These are phyloP conservation scores for Schwanniomyces yamadae DNA, from an alignment of 805 yeast genomes.

Conservation along the genomic window DNA sequence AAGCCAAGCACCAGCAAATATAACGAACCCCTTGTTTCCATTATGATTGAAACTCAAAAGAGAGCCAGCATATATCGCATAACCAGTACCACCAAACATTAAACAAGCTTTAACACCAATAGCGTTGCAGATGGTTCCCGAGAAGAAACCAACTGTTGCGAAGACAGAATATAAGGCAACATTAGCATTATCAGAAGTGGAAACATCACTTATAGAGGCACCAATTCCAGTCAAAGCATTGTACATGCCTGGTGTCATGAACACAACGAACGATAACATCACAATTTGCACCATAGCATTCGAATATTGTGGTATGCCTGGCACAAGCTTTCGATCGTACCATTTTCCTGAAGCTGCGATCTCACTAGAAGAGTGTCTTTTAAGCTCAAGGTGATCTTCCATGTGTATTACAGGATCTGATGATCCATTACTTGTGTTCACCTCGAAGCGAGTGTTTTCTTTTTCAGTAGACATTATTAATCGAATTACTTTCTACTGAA, in stretches of 20 bases:
- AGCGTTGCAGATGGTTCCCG: constrained; percentile 53
- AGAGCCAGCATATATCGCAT: constrained; percentile 52
- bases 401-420: neutral
- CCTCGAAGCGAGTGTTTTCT: constrained; percentile 4
- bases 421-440: constrained; percentile 4
- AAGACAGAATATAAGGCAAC: constrained; percentile 56
- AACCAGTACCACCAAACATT: constrained; percentile 55
- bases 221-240: constrained; percentile 53
- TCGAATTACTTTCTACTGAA: neutral
- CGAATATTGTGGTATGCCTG: constrained; percentile 36
- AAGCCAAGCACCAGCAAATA: constrained; percentile 56
- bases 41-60: constrained; percentile 48
- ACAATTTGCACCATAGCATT: constrained; percentile 42
- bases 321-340: constrained; percentile 32
- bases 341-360: constrained; percentile 37
- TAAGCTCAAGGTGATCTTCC: constrained; percentile 14
- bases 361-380: constrained; percentile 25
- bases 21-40: constrained; percentile 49
- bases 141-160: constrained; percentile 57
- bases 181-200: constrained; percentile 46
- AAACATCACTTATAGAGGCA: constrained; percentile 42
- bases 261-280: constrained; percentile 45
- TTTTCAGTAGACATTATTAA: constrained; percentile 6
- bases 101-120: constrained; percentile 47
- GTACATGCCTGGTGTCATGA: constrained; percentile 54